Base-by-base conservation (phyloP, 768 basidiomycete genomes). In the Kwoniella sp. region DNA sequence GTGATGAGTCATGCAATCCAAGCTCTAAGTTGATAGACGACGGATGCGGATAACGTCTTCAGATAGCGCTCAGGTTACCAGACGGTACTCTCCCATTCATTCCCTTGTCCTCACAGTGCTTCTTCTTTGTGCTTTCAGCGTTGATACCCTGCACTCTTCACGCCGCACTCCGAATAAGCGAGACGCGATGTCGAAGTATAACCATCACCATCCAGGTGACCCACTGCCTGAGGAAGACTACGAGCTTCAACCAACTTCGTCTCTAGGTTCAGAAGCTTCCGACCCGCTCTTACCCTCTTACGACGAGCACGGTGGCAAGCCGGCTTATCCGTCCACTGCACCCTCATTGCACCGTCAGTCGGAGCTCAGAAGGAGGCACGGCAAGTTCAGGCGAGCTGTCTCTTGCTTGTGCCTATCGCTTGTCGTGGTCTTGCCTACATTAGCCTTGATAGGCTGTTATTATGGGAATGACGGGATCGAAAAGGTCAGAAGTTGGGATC, bases 261-360 rank as follows among this genome's bases (percentile, higher is more conserved):
- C 41, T 45, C 41, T 45, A 45, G 41, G 41, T 17, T 45, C 41
- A 45, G 53, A 62, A 25, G 60, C 68, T 15, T 63, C 61, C 8
- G 70, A 73, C 45, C 75, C 75, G 2, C 57, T 77, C 1, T 56
- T 77, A 45, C 75, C 75, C 2, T 55, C 59, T 3, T 74, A 77
- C 66, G 65, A 72, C 9, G 29, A 59, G 37, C 64, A 54, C 61
- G 23, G 28, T 20, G 34, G 34, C 34, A 63, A 63, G 47, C 61
- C 64, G 15, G 30, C 50, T 52, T 60, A 51, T 48, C 50, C 50
- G 5, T 4, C 22, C 25, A 15, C 58, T 20, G 23, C 29, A 23
- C 55, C 68, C 48, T 29, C 56, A 5, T 51, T 63, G 4, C 55
- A 66, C 20, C 29, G 55, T 9, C 50, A 59, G 28, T 45, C 53